phyloP scores from a whole-genome alignment of 164 flowering plant species.

The Paratinospora sagittata region DNA sequence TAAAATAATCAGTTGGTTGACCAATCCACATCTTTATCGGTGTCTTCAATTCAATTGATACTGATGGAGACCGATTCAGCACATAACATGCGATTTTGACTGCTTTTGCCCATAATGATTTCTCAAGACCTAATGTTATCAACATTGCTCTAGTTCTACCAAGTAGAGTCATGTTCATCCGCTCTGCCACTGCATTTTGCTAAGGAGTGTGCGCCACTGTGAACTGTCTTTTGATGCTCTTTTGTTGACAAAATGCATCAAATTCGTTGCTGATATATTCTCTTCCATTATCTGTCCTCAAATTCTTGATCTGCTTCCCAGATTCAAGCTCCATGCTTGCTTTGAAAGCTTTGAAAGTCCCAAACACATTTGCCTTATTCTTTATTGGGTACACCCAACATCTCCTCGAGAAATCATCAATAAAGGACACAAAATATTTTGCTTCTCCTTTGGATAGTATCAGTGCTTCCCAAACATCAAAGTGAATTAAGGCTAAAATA shows the following conservation, averaged over 20 bases:
- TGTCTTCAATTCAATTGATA: constrained; percentile 14
- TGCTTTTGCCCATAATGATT: constrained; percentile 2
- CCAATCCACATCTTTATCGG: constrained; percentile 16
- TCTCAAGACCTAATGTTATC: not conserved
- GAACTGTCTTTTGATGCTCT: constrained; percentile 10
- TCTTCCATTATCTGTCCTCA: constrained; percentile 14
- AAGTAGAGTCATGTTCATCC: constrained; percentile 17
- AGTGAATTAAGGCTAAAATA: constrained; percentile 1
- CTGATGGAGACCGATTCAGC: constrained; percentile 15
- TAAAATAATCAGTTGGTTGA: constrained; percentile 6
- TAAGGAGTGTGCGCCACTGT: constrained; percentile 12
- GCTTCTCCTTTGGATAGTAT: constrained; percentile 9
- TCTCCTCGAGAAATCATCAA: too few species aligned
- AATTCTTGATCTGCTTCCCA: constrained; percentile 10
- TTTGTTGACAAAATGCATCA: constrained; percentile 4
- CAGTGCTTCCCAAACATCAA: constrained; percentile 10
- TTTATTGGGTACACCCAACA: too few species aligned
- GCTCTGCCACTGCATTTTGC: not conserved
- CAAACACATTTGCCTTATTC: too few species aligned
- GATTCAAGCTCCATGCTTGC: constrained; percentile 11
- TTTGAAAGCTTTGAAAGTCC: constrained; percentile 14
- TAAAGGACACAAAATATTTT: too few species aligned
- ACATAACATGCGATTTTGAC: constrained; percentile 13
- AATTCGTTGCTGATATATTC: constrained; percentile 14
- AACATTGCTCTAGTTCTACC: constrained; percentile 14